phyloP scores from a whole-genome alignment of 495 filamentous ascomycete species.

The Tetracladium setigerum region DNA sequence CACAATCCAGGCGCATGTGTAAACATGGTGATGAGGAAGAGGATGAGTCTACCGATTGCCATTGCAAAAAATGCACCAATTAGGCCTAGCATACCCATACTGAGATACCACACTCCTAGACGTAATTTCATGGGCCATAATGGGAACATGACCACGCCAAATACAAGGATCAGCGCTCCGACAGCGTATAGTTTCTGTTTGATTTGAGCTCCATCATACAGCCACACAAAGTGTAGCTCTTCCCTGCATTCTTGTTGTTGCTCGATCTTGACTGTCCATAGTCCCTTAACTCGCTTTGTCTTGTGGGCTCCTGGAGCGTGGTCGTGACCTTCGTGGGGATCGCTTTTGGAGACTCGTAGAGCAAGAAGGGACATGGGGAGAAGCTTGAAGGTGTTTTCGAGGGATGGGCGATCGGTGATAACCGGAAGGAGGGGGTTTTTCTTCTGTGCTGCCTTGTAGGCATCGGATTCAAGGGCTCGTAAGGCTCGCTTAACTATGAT shows the following conservation, averaged over 20 bases:
- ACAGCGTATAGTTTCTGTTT: constrained; percentile 86
- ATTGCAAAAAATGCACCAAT: constrained; percentile 95
- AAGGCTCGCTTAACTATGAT: constrained; percentile 91
- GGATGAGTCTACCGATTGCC: constrained; percentile 89
- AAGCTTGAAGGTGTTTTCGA: constrained; percentile 90
- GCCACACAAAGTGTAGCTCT: constrained; percentile 92
- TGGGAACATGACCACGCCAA: constrained; percentile 88
- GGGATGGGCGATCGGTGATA: constrained; percentile 75
- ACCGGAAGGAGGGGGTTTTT: constrained; percentile 88
- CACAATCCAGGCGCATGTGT: constrained; percentile 79
- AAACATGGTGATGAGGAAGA: constrained; percentile 93
- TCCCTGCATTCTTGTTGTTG: constrained; percentile 90
- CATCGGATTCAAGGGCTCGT: constrained; percentile 81
- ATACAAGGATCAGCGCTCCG: constrained; percentile 72
- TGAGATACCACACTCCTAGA: constrained; percentile 94
- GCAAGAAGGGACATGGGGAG: constrained; percentile 94
- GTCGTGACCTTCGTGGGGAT: constrained; percentile 66
- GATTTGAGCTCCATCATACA: constrained; percentile 91
- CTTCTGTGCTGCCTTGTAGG: constrained; percentile 75
- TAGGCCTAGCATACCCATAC: constrained; percentile 86
- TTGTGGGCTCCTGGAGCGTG: constrained; percentile 58
- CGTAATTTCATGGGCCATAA: constrained; percentile 90
- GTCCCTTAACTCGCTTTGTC: constrained; percentile 85
- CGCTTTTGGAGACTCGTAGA: constrained; percentile 79
- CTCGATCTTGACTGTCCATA: constrained; percentile 95